These are phyloP conservation scores for Recurvomyces mirabilis DNA, from an alignment of 495 filamentous ascomycete genomes.

Conservation along the genomic window DNA sequence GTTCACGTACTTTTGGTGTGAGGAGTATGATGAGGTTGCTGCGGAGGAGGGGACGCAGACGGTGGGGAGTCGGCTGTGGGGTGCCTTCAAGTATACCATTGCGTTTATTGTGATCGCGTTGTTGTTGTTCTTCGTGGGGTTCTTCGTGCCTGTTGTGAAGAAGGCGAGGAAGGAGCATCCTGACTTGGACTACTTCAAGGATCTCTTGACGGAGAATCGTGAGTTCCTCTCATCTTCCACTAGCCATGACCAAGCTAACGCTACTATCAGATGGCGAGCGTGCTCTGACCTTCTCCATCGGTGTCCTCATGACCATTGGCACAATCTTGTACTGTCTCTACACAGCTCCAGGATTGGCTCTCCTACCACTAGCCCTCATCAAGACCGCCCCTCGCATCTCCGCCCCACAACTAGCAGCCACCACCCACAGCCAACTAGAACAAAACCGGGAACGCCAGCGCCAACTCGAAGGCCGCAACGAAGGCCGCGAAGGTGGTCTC, in stretches of 20 bases:
- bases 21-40: conserved; percentile 86
- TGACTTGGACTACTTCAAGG: conserved; percentile 85
- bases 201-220: conserved; percentile 71
- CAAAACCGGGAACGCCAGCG: conserved; percentile 82
- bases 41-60: conserved; percentile 65
- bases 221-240: conserved; percentile 24
- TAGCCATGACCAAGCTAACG: not conserved
- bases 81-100: conserved; percentile 81
- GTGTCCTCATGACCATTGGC: conserved; percentile 73
- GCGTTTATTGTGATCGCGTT: conserved; percentile 68
- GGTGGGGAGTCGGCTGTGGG: conserved; percentile 56
- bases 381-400: conserved; percentile 79
- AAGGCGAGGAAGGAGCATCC: conserved; percentile 41
- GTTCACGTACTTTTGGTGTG: conserved; percentile 96
- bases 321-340: conserved; percentile 78
- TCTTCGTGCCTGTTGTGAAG: conserved; percentile 71
- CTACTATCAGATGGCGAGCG: conserved; percentile 65
- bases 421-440: conserved; percentile 66
- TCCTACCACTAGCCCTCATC: conserved; percentile 80
- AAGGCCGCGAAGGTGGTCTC: conserved; percentile 60
- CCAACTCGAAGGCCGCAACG: conserved; percentile 77
- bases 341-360: conserved; percentile 76
- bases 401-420: conserved; percentile 58
- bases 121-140: conserved; percentile 80
- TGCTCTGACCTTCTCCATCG: conserved; percentile 76